phyloP scores from a whole-genome alignment of 768 basidiomycete species.

The Kwoniella dendrophila region DNA sequence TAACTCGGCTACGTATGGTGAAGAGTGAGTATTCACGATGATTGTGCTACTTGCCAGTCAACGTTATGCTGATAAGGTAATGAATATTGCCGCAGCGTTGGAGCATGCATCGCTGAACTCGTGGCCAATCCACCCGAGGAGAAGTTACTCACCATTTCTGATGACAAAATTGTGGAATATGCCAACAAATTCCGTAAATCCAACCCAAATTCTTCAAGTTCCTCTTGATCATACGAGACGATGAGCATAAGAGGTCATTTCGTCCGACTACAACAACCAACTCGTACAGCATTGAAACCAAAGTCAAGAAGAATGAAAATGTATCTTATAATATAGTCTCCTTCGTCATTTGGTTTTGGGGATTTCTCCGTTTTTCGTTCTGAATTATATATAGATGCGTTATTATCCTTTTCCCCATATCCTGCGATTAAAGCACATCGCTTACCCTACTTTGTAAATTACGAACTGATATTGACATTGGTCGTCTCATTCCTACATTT shows the following conservation, averaged over 20 bases:
- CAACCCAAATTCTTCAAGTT: neutral
- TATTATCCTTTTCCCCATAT: too few relatives aligned
- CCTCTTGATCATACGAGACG: neutral
- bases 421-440: too few relatives aligned
- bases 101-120: conserved; percentile 46
- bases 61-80: neutral
- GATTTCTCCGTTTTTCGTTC: neutral
- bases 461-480: too few relatives aligned
- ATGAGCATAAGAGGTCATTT: too few relatives aligned
- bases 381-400: conserved; percentile 4
- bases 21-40: conserved; percentile 33
- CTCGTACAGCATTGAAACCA: too few relatives aligned
- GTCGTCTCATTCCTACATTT: too few relatives aligned
- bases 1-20: conserved; percentile 30
- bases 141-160: conserved; percentile 31
- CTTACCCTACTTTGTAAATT: too few relatives aligned
- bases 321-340: too few relatives aligned
- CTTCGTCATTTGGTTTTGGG: too few relatives aligned
- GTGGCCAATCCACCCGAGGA: conserved; percentile 38
- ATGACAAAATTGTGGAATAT: conserved; percentile 34
- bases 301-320: too few relatives aligned
- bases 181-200: conserved; percentile 34
- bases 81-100: too few relatives aligned
- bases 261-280: neutral
- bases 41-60: neutral